A percentile compares a stretch with the other conserved stretches of the same genome.
phyloP scores from a whole-genome alignment of 805 yeast genomes.

The Lachancea lanzarotensis region DNA sequence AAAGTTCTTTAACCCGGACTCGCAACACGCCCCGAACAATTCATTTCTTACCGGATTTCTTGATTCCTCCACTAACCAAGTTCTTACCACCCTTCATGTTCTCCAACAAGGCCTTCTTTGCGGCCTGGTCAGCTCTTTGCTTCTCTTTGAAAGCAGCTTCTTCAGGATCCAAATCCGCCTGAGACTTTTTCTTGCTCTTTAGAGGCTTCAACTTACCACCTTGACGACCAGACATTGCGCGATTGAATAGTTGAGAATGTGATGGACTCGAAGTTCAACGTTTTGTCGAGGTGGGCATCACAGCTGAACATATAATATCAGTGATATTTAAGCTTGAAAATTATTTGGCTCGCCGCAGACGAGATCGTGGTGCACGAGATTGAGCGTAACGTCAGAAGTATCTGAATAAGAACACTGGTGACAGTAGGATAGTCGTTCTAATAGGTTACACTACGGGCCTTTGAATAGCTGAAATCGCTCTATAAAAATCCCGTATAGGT shows the following conservation, averaged over 20 bases:
- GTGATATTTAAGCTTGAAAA: no score
- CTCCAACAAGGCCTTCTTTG: slow-evolving; percentile 82
- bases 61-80: slow-evolving; percentile 88
- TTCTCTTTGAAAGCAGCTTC: slow-evolving; percentile 86
- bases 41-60: slow-evolving; percentile 69
- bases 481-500: no score
- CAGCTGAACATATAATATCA: neutral
- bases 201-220: slow-evolving; percentile 90
- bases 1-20: no score
- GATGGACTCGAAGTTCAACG: neutral
- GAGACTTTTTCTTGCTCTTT: slow-evolving; percentile 72
- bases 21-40: no score
- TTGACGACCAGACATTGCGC: slow-evolving; percentile 85
- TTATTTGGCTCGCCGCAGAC: no score
- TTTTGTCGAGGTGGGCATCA: neutral
- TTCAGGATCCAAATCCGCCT: slow-evolving; percentile 75
- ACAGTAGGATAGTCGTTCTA: no score
- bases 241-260: neutral
- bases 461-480: no score
- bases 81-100: slow-evolving; percentile 90
- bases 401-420: no score
- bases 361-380: no score
- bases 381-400: no score
- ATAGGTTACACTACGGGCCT: no score
- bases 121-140: slow-evolving; percentile 91